Conservation (phyloP, 371 early-diverging fungal genomes). For the Rhizopus microsporus region DNA sequence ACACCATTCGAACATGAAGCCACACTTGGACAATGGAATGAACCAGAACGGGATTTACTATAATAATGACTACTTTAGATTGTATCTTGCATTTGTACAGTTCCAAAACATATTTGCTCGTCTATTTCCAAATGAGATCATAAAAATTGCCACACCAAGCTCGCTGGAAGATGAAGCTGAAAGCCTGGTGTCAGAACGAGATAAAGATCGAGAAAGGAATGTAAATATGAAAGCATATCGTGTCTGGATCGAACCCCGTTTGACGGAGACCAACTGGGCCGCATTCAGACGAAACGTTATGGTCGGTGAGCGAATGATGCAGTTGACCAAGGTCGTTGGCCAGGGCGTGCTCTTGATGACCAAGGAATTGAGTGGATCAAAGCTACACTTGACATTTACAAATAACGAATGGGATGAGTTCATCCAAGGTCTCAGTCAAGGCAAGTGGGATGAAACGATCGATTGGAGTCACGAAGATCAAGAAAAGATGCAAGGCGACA, state of each 20-base stretch:
- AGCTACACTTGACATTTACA: conserved; percentile 51
- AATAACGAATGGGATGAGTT: conserved; percentile 56
- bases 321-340: conserved; percentile 42
- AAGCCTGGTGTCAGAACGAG: conserved; percentile 13
- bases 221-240: conserved; percentile 55
- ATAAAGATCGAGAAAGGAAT: conserved; percentile 44
- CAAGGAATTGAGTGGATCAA: conserved; percentile 52
- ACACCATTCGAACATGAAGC: conserved; percentile 51
- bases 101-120: conserved; percentile 42
- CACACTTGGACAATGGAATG: conserved; percentile 55
- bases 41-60: conserved; percentile 57
- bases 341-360: conserved; percentile 51
- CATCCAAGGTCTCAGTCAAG: conserved; percentile 36
- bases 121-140: conserved; percentile 38
- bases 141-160: conserved; percentile 6
- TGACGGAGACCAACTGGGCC: conserved; percentile 51
- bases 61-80: conserved; percentile 50
- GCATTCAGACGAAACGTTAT: conserved; percentile 53
- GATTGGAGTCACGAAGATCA: conserved; percentile 24
- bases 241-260: conserved; percentile 45
- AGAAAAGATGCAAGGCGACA: background rate
- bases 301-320: conserved; percentile 52
- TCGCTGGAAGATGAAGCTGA: conserved; percentile 14
- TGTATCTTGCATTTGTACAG: conserved; percentile 52
- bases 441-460: conserved; percentile 40